Percentiles rank a stretch among this genome's conserved stretches.
Evolutionary conservation across 1,284 basidiomycete genomes (phyloP).

Genomic region (Termitomyces sp.): DNA sequence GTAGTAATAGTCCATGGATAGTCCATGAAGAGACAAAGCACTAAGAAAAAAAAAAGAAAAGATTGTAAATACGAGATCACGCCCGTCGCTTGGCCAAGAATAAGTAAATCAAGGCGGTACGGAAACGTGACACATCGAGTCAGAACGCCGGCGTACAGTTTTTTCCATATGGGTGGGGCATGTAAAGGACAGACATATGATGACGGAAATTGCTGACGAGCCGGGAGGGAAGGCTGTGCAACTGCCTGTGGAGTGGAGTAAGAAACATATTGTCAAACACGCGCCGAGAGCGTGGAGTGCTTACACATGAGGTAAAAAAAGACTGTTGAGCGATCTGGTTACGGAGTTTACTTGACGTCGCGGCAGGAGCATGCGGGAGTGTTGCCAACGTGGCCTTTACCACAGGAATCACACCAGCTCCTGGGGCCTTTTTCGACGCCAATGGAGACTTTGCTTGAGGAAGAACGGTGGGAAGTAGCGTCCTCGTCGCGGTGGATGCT

Average conservation of each 20-base stretch:
- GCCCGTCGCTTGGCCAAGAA: conserved; percentile 55
- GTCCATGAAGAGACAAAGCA: not conserved
- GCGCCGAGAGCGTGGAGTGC: not conserved
- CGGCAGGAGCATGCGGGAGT: conserved; percentile 56
- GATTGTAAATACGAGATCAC: conserved; percentile 45
- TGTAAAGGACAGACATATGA: conserved; percentile 18
- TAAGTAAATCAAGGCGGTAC: conserved; percentile 46
- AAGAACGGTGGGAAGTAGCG: conserved; percentile 33
- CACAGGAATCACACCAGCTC: conserved; percentile 70
- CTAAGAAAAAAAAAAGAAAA: conserved; percentile 6
- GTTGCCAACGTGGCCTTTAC: conserved; percentile 62
- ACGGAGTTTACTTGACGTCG: conserved; percentile 52
- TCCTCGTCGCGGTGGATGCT: conserved; percentile 77
- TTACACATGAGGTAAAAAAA: conserved; percentile 21
- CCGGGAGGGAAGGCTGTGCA: conserved; percentile 13
- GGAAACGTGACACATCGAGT: conserved; percentile 54
- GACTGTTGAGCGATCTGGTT: conserved; percentile 4
- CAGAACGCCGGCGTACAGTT: conserved; percentile 31
- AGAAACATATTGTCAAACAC: conserved; percentile 3
- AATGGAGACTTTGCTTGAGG: conserved; percentile 41
- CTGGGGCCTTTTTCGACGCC: conserved; percentile 59
- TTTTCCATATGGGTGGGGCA: conserved; percentile 21
- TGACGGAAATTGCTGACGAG: conserved; percentile 23
- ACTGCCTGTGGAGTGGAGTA: conserved; percentile 8
- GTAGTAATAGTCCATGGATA: not conserved